Evolutionary conservation across 257 asterid genomes (phyloP).

Genomic region (Solanum pennellii): DNA sequence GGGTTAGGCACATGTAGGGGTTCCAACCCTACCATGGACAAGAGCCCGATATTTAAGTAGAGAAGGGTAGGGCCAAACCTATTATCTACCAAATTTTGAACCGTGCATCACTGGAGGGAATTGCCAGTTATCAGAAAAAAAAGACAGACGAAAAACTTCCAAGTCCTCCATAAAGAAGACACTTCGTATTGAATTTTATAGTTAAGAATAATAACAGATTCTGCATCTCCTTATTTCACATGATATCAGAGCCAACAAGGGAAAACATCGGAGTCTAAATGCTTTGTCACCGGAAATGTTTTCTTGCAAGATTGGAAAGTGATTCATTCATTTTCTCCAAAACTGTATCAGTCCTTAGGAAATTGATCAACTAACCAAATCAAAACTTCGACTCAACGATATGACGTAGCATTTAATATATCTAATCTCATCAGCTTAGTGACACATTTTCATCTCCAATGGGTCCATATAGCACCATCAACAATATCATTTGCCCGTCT

Average conservation of each 20-base stretch:
- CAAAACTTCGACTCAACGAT: neutral
- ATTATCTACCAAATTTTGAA: neutral
- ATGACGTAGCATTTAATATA: neutral
- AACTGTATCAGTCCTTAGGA: neutral
- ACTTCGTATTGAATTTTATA: neutral
- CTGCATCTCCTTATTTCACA: neutral
- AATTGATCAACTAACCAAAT: neutral
- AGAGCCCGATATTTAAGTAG: neutral
- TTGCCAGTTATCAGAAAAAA: neutral
- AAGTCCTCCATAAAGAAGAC: neutral
- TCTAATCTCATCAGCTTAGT: neutral
- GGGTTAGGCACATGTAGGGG: neutral
- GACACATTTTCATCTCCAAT: neutral
- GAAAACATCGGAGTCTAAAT: neutral
- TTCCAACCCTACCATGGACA: neutral
- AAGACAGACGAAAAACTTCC: neutral
- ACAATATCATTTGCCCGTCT: neutral
- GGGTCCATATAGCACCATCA: neutral
- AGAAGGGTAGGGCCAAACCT: neutral
- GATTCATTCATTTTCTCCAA: neutral
- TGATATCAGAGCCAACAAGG: neutral
- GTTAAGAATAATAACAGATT: neutral
- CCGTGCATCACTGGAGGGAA: neutral
- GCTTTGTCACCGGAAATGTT: neutral
- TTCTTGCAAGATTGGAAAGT: neutral